Conservation (phyloP, 179 eudicot species). For the Spinacia oleracea region DNA sequence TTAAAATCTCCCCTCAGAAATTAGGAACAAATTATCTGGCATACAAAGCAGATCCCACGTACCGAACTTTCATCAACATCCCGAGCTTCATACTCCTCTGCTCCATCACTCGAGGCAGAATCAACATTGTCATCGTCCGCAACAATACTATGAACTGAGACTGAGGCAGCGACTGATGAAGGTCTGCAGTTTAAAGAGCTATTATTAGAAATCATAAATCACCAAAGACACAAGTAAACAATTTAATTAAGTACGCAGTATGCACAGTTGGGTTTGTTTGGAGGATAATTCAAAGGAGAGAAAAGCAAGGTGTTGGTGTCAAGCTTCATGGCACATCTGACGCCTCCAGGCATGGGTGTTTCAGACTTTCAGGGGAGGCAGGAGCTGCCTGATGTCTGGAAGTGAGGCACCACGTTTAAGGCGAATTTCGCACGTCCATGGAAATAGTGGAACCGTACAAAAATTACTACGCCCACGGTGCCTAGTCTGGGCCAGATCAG, state of each 20-base stretch:
- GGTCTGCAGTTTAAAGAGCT: constrained; percentile 51
- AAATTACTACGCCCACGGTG: too few species aligned
- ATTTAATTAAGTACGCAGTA: not conserved
- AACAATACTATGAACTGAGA: constrained; percentile 58
- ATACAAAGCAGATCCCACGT: constrained; percentile 31
- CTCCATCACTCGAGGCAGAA: constrained; percentile 80
- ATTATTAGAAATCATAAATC: constrained; percentile 3
- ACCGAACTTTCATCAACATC: constrained; percentile 73
- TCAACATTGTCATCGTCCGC: constrained; percentile 76
- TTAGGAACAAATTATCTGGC: not conserved
- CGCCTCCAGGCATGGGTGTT: too few species aligned
- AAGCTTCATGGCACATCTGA: too few species aligned
- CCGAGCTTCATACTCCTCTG: constrained; percentile 40
- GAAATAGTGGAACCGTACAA: too few species aligned
- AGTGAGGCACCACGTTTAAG: too few species aligned
- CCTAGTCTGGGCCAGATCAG: too few species aligned
- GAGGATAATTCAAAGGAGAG: too few species aligned
- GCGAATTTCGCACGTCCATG: too few species aligned
- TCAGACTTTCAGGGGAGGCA: too few species aligned
- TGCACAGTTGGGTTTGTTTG: not conserved
- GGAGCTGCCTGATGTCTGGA: too few species aligned
- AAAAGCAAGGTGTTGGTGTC: too few species aligned
- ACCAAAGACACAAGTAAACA: not conserved
- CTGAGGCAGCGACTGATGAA: constrained; percentile 69
- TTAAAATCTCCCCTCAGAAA: not conserved